Percentiles rank a stretch among this genome's conserved stretches.
Conservation (phyloP, 352 stramenopile genomes). For the Globisporangium solare region DNA sequence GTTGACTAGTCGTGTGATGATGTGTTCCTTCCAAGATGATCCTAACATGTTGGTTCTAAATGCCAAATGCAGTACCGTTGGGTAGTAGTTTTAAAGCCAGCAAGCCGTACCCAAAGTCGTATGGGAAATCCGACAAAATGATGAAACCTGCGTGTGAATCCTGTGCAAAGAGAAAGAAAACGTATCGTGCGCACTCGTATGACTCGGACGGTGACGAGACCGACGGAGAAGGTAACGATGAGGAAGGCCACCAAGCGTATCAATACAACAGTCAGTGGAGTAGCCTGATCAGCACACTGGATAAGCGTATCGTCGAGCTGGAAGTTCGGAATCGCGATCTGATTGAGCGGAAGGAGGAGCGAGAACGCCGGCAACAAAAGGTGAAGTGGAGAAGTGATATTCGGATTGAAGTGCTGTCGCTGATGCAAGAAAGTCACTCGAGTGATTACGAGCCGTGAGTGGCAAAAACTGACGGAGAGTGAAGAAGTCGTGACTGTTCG, state of each 20-base stretch:
- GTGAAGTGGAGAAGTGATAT: conserved; percentile 20
- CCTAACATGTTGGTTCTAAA: background rate
- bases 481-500: background rate
- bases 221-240: conserved; percentile 8
- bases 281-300: conserved; percentile 27
- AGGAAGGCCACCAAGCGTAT: conserved; percentile 14
- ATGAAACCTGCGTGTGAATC: conserved; percentile 13
- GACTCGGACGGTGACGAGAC: background rate
- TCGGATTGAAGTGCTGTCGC: conserved; percentile 15
- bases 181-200: background rate
- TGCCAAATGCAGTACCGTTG: background rate
- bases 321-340: conserved; percentile 36
- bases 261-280: conserved; percentile 12
- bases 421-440: conserved; percentile 2
- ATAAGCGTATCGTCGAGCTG: conserved; percentile 36
- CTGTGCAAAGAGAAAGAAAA: conserved; percentile 5
- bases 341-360: conserved; percentile 53
- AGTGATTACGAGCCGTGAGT: background rate
- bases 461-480: background rate
- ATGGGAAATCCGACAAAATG: conserved; percentile 18
- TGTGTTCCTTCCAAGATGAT: background rate
- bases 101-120: conserved; percentile 12
- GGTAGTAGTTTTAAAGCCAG: conserved; percentile 7
- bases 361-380: conserved; percentile 23
- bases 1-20: background rate